Percentiles rank a stretch among this genome's conserved stretches.
Evolutionary conservation across 345 rosid genomes (phyloP).

Genomic region (Firmiana major): DNA sequence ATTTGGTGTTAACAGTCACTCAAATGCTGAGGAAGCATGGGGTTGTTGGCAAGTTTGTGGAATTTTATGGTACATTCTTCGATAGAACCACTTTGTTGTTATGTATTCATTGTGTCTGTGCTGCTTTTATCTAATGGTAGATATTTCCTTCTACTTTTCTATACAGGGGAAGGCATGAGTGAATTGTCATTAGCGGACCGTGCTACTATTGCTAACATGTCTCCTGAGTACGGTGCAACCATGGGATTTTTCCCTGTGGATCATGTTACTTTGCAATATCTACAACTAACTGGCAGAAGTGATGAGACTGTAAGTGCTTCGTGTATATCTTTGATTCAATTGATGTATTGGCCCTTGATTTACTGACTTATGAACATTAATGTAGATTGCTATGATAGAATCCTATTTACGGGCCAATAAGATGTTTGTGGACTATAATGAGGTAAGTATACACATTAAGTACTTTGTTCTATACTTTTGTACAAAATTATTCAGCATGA

Average conservation of each 20-base stretch:
- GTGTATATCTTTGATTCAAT: neutral
- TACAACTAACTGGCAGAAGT: constrained; percentile 79
- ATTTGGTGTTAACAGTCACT: constrained; percentile 89
- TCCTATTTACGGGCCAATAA: constrained; percentile 81
- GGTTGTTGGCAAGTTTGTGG: constrained; percentile 90
- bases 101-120: neutral
- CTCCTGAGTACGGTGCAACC: constrained; percentile 96
- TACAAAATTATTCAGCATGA: constrained; percentile 2
- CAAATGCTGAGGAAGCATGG: constrained; percentile 96
- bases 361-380: constrained; percentile 19
- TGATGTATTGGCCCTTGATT: neutral
- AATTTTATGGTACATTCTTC: neutral
- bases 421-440: constrained; percentile 87
- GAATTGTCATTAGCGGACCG: constrained; percentile 91
- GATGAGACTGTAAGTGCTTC: constrained; percentile 54
- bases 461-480: constrained; percentile 9
- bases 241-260: constrained; percentile 99
- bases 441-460: constrained; percentile 37
- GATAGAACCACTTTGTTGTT: neutral
- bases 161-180: constrained; percentile 81
- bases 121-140: constrained; percentile 2
- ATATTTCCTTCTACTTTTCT: constrained; percentile 14
- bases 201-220: constrained; percentile 97
- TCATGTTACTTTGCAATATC: constrained; percentile 85
- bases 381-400: constrained; percentile 78